Percentiles rank a stretch among this genome's conserved stretches.
Evolutionary conservation across 352 stramenopile species (phyloP).

Genomic region (Globisporangium iwayamae): DNA sequence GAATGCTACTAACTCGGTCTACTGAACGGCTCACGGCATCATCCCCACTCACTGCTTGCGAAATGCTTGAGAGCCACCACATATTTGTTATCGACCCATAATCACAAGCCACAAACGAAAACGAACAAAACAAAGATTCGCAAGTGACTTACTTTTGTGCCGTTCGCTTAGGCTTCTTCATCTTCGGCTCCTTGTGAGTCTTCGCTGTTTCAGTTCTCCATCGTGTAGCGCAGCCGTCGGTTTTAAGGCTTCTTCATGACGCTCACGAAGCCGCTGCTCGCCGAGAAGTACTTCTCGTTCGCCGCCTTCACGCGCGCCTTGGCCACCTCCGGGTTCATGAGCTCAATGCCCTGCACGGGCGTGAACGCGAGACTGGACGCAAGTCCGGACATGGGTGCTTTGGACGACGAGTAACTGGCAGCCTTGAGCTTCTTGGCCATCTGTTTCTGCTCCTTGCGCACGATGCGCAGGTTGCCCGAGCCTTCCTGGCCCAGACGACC

Average conservation of each 20-base stretch:
- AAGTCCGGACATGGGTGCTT: slow-evolving; percentile 82
- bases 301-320: slow-evolving; percentile 89
- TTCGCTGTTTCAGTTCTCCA: background rate
- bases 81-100: background rate
- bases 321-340: slow-evolving; percentile 96
- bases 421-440: slow-evolving; percentile 92
- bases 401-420: slow-evolving; percentile 75
- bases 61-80: background rate
- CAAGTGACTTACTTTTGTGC: background rate
- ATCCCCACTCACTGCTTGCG: background rate
- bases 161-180: background rate
- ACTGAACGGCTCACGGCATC: no score
- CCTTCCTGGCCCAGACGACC: slow-evolving; percentile 90
- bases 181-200: background rate
- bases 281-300: slow-evolving; percentile 98
- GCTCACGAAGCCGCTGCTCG: slow-evolving; percentile 94
- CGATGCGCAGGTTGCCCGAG: slow-evolving; percentile 82
- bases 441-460: slow-evolving; percentile 89
- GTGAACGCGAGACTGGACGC: slow-evolving; percentile 97
- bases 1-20: no score
- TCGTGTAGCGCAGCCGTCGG: no score
- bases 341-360: slow-evolving; percentile 94
- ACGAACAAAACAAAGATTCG: background rate
- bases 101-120: background rate
- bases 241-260: slow-evolving; percentile 75